phyloP scores from a whole-genome alignment of 371 early-diverging fungal genomes.

The Syncephalastrum racemosum region DNA sequence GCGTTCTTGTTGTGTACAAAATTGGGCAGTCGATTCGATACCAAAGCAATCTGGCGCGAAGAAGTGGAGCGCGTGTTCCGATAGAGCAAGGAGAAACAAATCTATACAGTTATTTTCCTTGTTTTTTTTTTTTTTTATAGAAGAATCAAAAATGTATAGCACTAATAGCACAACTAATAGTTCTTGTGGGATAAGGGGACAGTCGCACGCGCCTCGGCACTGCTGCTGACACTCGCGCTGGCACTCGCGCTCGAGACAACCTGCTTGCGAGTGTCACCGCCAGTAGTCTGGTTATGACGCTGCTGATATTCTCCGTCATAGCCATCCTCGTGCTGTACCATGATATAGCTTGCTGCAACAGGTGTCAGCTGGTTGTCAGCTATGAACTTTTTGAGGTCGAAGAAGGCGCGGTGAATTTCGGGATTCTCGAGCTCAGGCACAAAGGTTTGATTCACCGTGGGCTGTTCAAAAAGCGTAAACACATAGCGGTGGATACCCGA shows the following conservation, averaged over 20 bases:
- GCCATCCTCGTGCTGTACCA: conserved; percentile 15
- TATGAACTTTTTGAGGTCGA: conserved; percentile 15
- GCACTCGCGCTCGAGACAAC: no score
- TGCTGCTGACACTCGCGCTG: no score
- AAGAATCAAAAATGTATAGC: no score
- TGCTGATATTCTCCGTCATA: conserved; percentile 14
- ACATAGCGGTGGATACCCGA: conserved; percentile 23
- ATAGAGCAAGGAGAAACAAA: no score
- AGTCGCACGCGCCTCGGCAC: no score
- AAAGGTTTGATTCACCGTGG: conserved; percentile 8
- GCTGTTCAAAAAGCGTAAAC: conserved; percentile 31
- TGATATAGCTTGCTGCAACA: conserved; percentile 25
- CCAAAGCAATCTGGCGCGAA: conserved; percentile 63
- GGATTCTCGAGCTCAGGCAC: conserved; percentile 11
- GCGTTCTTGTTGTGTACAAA: conserved; percentile 91
- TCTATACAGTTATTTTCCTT: no score
- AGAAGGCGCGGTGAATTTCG: conserved; percentile 13
- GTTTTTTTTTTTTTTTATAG: no score
- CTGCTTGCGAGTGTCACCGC: no score
- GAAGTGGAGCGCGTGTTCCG: conserved; percentile 25
- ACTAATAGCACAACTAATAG: no score
- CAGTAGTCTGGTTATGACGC: no score
- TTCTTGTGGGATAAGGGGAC: no score
- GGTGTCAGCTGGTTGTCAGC: conserved; percentile 19
- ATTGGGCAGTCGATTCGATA: conserved; percentile 75